These are phyloP conservation scores for Lyophyllum decastes DNA, from an alignment of 768 basidiomycete genomes.

Conservation along the genomic window DNA sequence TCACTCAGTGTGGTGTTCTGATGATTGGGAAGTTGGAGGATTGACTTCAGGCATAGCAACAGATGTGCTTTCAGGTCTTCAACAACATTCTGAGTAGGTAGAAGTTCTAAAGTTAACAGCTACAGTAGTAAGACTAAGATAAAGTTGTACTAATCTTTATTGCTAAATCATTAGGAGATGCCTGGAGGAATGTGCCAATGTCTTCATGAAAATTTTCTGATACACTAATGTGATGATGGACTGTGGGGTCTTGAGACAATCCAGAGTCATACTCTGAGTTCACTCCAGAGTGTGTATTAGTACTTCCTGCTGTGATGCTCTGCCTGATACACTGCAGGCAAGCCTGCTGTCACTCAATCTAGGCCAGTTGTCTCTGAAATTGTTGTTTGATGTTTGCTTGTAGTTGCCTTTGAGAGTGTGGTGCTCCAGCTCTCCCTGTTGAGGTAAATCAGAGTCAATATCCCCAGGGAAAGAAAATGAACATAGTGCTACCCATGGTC, in stretches of 20 bases:
- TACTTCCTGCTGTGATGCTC: background rate
- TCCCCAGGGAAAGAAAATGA: background rate
- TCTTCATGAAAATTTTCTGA: constrained; percentile 1
- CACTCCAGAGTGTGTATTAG: background rate
- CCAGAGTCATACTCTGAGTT: too few relatives aligned
- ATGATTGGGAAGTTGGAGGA: background rate
- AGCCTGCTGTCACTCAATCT: background rate
- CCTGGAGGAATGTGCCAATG: background rate
- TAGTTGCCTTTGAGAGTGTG: background rate
- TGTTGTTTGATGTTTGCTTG: background rate
- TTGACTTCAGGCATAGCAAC: background rate
- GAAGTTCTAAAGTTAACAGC: too few relatives aligned
- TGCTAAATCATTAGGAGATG: background rate
- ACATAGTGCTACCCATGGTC: constrained; percentile 15
- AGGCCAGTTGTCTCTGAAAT: background rate
- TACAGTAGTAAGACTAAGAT: background rate
- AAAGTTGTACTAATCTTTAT: background rate
- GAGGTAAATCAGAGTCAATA: background rate
- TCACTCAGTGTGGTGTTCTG: background rate
- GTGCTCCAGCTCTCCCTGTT: constrained; percentile 9
- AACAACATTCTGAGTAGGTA: too few relatives aligned
- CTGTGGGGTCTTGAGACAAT: background rate
- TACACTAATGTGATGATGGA: background rate
- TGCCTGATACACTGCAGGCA: background rate
- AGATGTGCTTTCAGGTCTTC: too few relatives aligned